phyloP scores from a whole-genome alignment of 2,329 filamentous ascomycete genomes.

The Phoma sp. region DNA sequence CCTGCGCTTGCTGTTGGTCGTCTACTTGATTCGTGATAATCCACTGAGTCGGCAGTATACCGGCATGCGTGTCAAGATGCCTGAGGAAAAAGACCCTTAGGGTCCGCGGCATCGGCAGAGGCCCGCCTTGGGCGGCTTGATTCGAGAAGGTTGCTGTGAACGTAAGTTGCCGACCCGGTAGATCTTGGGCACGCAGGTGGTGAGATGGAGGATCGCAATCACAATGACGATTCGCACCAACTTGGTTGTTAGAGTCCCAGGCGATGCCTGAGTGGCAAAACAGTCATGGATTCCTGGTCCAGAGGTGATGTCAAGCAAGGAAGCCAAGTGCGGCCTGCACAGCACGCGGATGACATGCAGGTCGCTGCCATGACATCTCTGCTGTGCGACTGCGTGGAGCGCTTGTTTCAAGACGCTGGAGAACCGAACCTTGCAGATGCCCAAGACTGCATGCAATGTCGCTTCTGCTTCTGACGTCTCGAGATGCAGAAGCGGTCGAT shows the following conservation, averaged over 20 bases:
- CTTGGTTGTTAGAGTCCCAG: slow-evolving; percentile 15
- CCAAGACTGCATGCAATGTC: neutral
- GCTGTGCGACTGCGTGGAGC: slow-evolving; percentile 7
- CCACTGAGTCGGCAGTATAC: slow-evolving; percentile 12
- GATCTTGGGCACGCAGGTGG: slow-evolving; percentile 33
- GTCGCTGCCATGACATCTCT: slow-evolving; percentile 2
- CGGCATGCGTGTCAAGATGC: slow-evolving; percentile 16
- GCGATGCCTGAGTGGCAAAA: slow-evolving; percentile 7
- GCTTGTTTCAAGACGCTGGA: slow-evolving; percentile 13
- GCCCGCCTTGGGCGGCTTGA: slow-evolving; percentile 15
- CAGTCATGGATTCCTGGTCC: slow-evolving; percentile 21
- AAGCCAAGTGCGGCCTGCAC: slow-evolving; percentile 4
- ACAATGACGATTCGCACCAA: slow-evolving; percentile 3
- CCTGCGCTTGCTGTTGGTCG: slow-evolving; percentile 8
- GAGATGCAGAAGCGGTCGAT: neutral
- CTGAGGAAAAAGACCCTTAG: slow-evolving; percentile 14
- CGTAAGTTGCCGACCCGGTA: slow-evolving; percentile 28
- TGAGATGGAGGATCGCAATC: slow-evolving; percentile 37
- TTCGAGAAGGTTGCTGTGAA: slow-evolving; percentile 20
- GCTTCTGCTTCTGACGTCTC: neutral
- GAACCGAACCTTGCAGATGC: neutral
- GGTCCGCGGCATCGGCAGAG: slow-evolving; percentile 29
- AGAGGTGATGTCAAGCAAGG: slow-evolving; percentile 15
- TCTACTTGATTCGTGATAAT: slow-evolving; percentile 12
- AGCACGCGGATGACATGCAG: slow-evolving; percentile 10